These are phyloP conservation scores for Anisodus acutangulus DNA, from an alignment of 257 asterid genomes.

Conservation along the genomic window DNA sequence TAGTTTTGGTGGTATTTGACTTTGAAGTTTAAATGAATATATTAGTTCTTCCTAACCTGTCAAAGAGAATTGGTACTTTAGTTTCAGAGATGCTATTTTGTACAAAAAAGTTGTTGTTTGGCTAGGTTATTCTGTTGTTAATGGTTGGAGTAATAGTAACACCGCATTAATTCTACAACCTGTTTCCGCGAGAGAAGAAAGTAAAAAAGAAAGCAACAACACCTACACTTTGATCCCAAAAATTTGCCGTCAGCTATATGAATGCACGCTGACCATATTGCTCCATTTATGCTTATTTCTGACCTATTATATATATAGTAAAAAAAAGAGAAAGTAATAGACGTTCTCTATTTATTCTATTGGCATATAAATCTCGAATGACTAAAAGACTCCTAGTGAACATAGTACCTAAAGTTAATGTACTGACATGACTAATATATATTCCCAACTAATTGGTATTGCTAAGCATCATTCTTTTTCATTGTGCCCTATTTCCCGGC, in stretches of 20 bases:
- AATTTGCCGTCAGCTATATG: not conserved
- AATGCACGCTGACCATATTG: not conserved
- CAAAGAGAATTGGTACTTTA: not conserved
- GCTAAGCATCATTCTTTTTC: not conserved
- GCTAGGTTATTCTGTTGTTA: not conserved
- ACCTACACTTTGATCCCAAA: not conserved
- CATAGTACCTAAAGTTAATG: not conserved
- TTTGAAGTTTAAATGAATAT: not conserved
- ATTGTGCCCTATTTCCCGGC: not conserved
- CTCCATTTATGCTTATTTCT: not conserved
- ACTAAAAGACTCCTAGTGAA: not conserved
- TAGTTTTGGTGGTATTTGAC: not conserved
- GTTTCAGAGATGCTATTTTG: not conserved
- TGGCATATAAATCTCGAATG: not conserved
- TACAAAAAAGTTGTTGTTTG: not conserved
- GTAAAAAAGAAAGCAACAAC: not conserved
- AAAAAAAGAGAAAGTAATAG: not conserved
- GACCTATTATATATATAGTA: too few relatives aligned
- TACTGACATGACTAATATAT: not conserved
- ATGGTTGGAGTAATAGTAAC: not conserved
- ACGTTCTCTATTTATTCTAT: not conserved
- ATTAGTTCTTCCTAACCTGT: not conserved
- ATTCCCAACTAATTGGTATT: not conserved
- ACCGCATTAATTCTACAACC: not conserved
- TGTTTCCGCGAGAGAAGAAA: not conserved